Evolutionary conservation across 2,329 filamentous ascomycete species (phyloP).

Genomic region (Phyllosticta capitalensis): DNA sequence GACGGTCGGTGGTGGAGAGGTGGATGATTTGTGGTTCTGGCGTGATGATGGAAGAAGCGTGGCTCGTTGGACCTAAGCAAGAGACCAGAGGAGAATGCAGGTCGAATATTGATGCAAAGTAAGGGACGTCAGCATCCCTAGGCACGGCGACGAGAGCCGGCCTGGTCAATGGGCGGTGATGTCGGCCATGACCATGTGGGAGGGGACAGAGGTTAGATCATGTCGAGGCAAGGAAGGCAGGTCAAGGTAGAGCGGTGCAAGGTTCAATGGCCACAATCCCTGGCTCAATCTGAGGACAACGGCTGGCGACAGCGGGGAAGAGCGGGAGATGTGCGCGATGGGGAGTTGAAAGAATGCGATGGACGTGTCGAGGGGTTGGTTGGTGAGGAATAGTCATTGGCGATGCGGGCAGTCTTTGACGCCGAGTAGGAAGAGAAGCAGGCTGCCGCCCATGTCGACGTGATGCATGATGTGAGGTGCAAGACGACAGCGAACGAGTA

Average conservation of each 20-base stretch:
- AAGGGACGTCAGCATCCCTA: slow-evolving; percentile 10
- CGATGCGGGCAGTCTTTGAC: too few species aligned
- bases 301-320: background rate
- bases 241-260: background rate
- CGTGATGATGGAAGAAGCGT: background rate
- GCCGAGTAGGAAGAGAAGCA: too few species aligned
- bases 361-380: too few species aligned
- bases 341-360: background rate
- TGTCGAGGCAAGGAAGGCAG: background rate
- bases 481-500: background rate
- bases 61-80: background rate
- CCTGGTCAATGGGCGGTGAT: background rate
- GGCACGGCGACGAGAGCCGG: background rate
- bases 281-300: background rate
- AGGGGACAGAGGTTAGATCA: background rate
- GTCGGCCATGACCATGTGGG: background rate
- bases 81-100: background rate
- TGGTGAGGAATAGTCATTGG: too few species aligned
- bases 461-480: too few species aligned
- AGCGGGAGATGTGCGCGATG: background rate
- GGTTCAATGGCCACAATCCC: background rate
- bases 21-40: too few species aligned
- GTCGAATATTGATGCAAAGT: slow-evolving; percentile 5
- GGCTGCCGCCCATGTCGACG: too few species aligned
- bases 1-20: too few species aligned